Evolutionary conservation across 1,284 basidiomycete species (phyloP).

Genomic region (Gomphus sp.): DNA sequence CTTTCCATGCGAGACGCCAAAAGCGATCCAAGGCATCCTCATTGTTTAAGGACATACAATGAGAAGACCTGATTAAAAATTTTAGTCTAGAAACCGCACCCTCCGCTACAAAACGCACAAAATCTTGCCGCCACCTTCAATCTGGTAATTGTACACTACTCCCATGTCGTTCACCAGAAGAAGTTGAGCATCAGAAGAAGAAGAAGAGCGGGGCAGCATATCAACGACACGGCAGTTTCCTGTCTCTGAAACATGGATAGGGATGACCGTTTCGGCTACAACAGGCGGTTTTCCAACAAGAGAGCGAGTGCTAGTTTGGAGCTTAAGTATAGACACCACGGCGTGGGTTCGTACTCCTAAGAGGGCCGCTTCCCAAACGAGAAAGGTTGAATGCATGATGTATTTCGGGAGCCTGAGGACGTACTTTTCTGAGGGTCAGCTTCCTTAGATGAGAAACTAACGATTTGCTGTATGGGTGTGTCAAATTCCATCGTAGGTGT

Average conservation of each 20-base stretch:
- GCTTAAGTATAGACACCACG: constrained; percentile 22
- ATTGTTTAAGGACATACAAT: neutral
- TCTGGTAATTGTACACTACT: constrained; percentile 10
- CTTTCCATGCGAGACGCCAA: constrained; percentile 24
- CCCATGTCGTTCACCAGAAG: constrained; percentile 17
- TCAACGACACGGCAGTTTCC: constrained; percentile 14
- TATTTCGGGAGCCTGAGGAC: neutral
- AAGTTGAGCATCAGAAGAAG: constrained; percentile 8
- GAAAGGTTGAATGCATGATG: neutral
- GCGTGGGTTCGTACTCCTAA: constrained; percentile 17
- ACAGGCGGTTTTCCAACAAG: neutral
- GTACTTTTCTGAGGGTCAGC: constrained; percentile 7
- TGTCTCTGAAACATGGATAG: constrained; percentile 11
- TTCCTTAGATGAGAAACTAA: constrained; percentile 17
- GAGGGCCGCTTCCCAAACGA: constrained; percentile 10
- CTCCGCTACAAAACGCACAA: constrained; percentile 11
- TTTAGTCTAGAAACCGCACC: neutral
- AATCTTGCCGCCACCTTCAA: constrained; percentile 2
- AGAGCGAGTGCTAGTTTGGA: constrained; percentile 14
- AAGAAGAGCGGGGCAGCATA: constrained; percentile 10
- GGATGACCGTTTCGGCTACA: constrained; percentile 9
- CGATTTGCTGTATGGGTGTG: constrained; percentile 49
- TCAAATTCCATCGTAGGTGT: constrained; percentile 35
- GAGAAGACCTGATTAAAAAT: neutral
- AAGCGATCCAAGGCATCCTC: constrained; percentile 18